Evolutionary conservation across 2,329 filamentous ascomycete genomes (phyloP), one percentile per base, ranked within the genome.

Genomic region (Chaetomium globosum): DNA sequence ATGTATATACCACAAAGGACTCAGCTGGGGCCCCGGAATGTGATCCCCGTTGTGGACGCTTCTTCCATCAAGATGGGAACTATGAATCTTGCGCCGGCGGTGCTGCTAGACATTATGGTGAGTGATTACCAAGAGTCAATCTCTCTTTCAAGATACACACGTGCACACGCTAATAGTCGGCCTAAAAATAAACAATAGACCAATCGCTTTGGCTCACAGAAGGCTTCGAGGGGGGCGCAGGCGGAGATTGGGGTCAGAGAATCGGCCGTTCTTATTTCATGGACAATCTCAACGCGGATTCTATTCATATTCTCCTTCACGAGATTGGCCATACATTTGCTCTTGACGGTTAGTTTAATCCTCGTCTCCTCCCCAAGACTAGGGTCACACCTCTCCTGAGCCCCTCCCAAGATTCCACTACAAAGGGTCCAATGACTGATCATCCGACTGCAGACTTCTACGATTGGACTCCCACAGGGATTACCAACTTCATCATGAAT

Each of bases 401-500:
- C 36, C 4, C 12, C 3, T 19, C 13, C 16, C 36, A 19, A 19
- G 36, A 39, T 39, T 39, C 36, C 13, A 12, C 13, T 39, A 16
- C 36, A 12, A 36, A 36, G 33, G 12, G 9, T 36, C 33, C 12
- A 36, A 36, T 30, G 12, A 36, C 30, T 21, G 30, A 55, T 19
- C 3, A n/a, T n/a, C 13, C 51, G 8, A 23, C 21, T 9, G 46
- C 46, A 48, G 46, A 48, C 46, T 48, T 48, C 12, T 48, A 48
- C 46, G 55, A 58, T 10, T 58, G 55, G 55, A 58, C 55, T 23
- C 55, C 55, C 13, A 58, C 55, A 26, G 55, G 55, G 1, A 13
- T 46, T 39, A 58, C 19, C 21, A 58, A 58, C 36, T 58, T 58
- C 23, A 48, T 58, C 36, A 58, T 58, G 55, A 26, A 30, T 10